phyloP scores from a whole-genome alignment of 2,329 filamentous ascomycete species.

The Anthostomella pinea region DNA sequence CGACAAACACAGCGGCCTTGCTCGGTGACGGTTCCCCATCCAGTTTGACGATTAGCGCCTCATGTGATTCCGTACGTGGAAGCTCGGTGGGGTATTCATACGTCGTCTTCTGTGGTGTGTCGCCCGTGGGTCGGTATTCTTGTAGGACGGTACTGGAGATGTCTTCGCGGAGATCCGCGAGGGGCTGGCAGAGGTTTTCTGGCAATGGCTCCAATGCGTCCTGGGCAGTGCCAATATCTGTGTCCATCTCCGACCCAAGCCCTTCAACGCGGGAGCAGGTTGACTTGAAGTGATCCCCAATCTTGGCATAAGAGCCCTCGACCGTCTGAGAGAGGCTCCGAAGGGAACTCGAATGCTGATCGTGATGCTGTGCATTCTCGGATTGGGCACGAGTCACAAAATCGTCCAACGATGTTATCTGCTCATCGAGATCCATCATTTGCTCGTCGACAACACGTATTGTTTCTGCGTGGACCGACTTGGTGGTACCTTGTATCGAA shows the following conservation, averaged over 20 bases:
- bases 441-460: constrained; percentile 87
- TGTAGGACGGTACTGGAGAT: constrained; percentile 63
- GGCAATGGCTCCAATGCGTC: constrained; percentile 61
- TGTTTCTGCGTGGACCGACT: constrained; percentile 86
- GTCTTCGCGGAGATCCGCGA: constrained; percentile 68
- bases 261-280: constrained; percentile 66
- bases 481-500: constrained; percentile 79
- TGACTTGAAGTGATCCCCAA: constrained; percentile 67
- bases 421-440: constrained; percentile 78
- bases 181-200: constrained; percentile 61
- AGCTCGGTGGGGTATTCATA: constrained; percentile 80
- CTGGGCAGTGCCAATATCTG: constrained; percentile 56
- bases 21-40: constrained; percentile 34
- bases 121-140: constrained; percentile 82
- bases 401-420: constrained; percentile 86
- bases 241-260: constrained; percentile 65
- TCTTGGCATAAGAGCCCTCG: constrained; percentile 68
- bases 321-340: constrained; percentile 64
- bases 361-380: constrained; percentile 77
- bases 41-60: constrained; percentile 42
- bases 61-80: constrained; percentile 64
- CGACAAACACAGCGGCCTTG: constrained; percentile 41
- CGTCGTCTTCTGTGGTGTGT: constrained; percentile 75
- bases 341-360: constrained; percentile 66
- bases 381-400: constrained; percentile 80